Percentiles rank a stretch among this genome's conserved stretches.
Conservation (phyloP, 306 rosid genomes). For the Quercus robur region DNA sequence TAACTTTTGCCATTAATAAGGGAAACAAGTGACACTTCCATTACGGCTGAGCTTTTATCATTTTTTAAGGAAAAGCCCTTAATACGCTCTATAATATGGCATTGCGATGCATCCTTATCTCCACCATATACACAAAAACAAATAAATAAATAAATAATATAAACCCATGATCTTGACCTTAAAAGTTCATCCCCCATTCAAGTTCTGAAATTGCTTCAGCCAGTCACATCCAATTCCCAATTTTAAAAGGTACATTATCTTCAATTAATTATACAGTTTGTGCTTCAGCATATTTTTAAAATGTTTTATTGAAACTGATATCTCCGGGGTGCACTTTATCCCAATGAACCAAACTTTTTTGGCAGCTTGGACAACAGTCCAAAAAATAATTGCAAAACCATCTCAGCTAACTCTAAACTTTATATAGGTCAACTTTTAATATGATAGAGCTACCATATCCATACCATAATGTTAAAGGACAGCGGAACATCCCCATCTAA, state of each 20-base stretch:
- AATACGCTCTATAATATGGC: not conserved
- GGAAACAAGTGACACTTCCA: conserved; percentile 27
- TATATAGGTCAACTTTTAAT: not conserved
- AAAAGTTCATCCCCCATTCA: no score
- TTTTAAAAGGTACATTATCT: no score
- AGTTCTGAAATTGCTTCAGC: no score
- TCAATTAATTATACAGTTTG: no score
- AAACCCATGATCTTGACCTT: not conserved
- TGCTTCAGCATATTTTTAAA: no score
- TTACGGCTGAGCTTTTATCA: not conserved
- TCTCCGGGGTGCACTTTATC: not conserved
- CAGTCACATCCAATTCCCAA: no score
- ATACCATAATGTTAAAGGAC: not conserved
- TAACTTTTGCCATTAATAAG: conserved; percentile 8
- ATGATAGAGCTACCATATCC: not conserved
- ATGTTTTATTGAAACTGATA: no score
- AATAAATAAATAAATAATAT: not conserved
- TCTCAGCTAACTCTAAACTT: not conserved
- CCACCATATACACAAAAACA: not conserved
- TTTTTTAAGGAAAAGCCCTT: not conserved
- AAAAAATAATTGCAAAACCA: not conserved
- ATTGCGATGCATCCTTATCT: conserved; percentile 8
- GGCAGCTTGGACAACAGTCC: not conserved
- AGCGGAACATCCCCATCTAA: not conserved
- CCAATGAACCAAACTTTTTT: not conserved